Evolutionary conservation across 768 basidiomycete species (phyloP).

Genomic region (Lentinula sp.): DNA sequence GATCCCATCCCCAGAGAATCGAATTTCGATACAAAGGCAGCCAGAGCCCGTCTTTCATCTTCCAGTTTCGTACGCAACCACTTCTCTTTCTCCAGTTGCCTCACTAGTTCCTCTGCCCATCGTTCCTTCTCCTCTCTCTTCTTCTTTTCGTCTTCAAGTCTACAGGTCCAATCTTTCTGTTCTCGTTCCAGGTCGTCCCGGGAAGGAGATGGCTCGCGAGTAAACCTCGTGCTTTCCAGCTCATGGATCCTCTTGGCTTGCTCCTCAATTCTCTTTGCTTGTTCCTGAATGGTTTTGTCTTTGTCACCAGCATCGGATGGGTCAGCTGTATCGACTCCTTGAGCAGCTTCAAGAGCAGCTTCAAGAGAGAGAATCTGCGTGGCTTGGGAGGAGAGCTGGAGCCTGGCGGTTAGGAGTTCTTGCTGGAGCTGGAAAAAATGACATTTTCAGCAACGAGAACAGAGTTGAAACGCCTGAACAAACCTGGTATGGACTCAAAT

Average conservation of each 20-base stretch:
- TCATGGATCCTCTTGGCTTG: conserved; percentile 73
- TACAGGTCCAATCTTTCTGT: conserved; percentile 41
- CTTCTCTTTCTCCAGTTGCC: conserved; percentile 75
- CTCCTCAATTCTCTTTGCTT: conserved; percentile 68
- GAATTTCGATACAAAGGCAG: conserved; percentile 78
- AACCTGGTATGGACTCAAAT: conserved; percentile 79
- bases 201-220: conserved; percentile 26
- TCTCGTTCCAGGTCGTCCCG: conserved; percentile 75
- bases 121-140: conserved; percentile 62
- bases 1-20: conserved; percentile 59
- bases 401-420: conserved; percentile 73
- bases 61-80: conserved; percentile 63
- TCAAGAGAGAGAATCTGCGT: conserved; percentile 83
- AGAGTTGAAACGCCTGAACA: neutral
- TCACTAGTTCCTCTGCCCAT: conserved; percentile 72
- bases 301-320: conserved; percentile 51
- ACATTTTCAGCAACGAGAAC: neutral
- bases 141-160: conserved; percentile 48
- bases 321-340: neutral
- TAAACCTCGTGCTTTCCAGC: conserved; percentile 46
- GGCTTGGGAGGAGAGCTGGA: conserved; percentile 74
- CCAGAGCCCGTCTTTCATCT: conserved; percentile 70
- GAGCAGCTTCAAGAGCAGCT: conserved; percentile 53
- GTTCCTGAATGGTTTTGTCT: conserved; percentile 26
- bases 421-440: conserved; percentile 61